These are phyloP conservation scores for Penicillium salamii DNA, from an alignment of 495 filamentous ascomycete genomes.

Conservation along the genomic window DNA sequence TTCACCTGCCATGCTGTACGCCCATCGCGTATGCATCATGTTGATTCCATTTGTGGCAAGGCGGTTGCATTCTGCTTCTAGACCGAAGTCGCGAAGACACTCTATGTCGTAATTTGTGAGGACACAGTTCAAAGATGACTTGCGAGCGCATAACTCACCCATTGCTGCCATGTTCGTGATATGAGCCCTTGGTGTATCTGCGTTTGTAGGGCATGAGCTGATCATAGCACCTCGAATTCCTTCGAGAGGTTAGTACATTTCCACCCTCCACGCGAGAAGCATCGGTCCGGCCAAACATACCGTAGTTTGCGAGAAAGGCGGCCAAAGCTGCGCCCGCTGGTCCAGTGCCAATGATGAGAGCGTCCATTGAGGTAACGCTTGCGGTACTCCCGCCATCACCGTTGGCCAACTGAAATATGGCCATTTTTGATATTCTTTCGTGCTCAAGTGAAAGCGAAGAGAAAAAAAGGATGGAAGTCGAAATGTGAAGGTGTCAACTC, in stretches of 20 bases:
- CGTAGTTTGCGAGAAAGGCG: slow-evolving; percentile 52
- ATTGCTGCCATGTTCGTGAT: slow-evolving; percentile 53
- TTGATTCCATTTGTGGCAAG: slow-evolving; percentile 34
- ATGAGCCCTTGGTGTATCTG: slow-evolving; percentile 53
- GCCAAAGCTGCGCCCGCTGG: slow-evolving; percentile 55
- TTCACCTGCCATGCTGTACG: slow-evolving; percentile 50
- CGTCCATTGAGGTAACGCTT: slow-evolving; percentile 29
- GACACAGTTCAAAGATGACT: slow-evolving; percentile 1
- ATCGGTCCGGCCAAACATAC: slow-evolving; percentile 18
- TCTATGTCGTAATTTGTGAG: slow-evolving; percentile 26
- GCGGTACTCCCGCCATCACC: background rate
- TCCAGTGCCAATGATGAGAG: slow-evolving; percentile 54
- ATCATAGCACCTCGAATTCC: slow-evolving; percentile 50
- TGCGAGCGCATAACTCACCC: slow-evolving; percentile 16
- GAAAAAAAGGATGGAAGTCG: background rate
- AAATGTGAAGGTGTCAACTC: too few species aligned
- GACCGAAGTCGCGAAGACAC: slow-evolving; percentile 55
- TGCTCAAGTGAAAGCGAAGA: background rate
- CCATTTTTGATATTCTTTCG: slow-evolving; percentile 3
- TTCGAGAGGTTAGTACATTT: slow-evolving; percentile 11
- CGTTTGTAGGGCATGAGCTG: slow-evolving; percentile 40
- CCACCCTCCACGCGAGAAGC: background rate
- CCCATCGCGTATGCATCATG: slow-evolving; percentile 53
- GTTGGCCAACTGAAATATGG: slow-evolving; percentile 10
- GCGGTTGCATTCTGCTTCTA: slow-evolving; percentile 42